These are phyloP conservation scores for Hemileccinum rubropunctum DNA, from an alignment of 768 basidiomycete genomes.

Conservation along the genomic window DNA sequence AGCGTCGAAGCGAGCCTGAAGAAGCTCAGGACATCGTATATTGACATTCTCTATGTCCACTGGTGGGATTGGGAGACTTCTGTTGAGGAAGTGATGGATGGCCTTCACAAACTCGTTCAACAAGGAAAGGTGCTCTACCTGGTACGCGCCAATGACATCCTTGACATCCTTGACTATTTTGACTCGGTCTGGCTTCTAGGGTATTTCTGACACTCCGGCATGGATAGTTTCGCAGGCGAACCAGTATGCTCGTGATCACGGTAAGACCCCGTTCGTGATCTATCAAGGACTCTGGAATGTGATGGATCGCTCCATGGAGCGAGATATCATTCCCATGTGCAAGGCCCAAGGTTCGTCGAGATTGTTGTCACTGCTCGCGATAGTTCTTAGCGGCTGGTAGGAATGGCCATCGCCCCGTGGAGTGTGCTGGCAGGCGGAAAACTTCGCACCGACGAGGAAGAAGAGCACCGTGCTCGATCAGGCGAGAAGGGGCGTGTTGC, in stretches of 20 bases:
- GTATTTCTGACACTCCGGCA: conserved; percentile 45
- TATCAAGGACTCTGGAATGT: conserved; percentile 51
- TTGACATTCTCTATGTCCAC: conserved; percentile 58
- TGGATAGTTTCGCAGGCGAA: conserved; percentile 51
- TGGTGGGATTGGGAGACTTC: conserved; percentile 49
- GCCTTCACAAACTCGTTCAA: conserved; percentile 41
- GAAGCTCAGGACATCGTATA: conserved; percentile 57
- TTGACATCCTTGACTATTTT: not conserved
- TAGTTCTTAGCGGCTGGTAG: conserved; percentile 19
- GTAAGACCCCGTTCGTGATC: conserved; percentile 48
- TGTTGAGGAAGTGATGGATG: conserved; percentile 46
- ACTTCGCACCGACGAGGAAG: conserved; percentile 32
- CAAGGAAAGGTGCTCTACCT: conserved; percentile 46
- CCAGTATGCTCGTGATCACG: conserved; percentile 48
- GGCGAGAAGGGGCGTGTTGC: conserved; percentile 33
- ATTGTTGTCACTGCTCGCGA: not conserved
- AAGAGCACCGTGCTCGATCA: conserved; percentile 22
- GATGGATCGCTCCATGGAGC: conserved; percentile 46
- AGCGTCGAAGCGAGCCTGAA: conserved; percentile 37
- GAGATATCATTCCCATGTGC: conserved; percentile 47
- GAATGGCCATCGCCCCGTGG: conserved; percentile 37
- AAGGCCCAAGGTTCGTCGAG: conserved; percentile 30
- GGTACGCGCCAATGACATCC: conserved; percentile 6
- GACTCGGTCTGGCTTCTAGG: conserved; percentile 18
- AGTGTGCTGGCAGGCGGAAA: conserved; percentile 31